These are phyloP conservation scores for Rhododendron ovatum DNA, from an alignment of 148 eudicot species.

Conservation along the genomic window DNA sequence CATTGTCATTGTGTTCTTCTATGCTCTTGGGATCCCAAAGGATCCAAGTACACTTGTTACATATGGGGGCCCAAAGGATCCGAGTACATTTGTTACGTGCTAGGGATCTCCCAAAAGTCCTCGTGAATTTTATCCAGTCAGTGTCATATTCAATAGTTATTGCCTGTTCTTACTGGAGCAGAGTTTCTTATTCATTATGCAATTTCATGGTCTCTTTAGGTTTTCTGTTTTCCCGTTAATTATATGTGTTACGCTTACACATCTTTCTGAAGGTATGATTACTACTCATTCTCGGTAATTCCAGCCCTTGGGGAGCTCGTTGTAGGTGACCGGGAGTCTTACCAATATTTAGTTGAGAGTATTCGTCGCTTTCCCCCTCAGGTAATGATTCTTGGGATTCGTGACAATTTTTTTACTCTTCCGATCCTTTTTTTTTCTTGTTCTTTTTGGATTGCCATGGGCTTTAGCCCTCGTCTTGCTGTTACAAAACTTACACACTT, in stretches of 20 bases:
- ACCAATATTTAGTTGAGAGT: conserved; percentile 93
- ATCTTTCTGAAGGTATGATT: conserved; percentile 73
- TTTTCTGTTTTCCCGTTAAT: background rate
- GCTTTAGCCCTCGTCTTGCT: background rate
- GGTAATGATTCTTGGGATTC: conserved; percentile 34
- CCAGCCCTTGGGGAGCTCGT: conserved; percentile 77
- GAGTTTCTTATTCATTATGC: background rate
- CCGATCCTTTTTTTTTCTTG: background rate
- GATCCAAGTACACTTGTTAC: background rate
- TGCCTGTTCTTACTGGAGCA: background rate
- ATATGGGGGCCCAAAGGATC: background rate
- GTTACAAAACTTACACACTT: background rate
- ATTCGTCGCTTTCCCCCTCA: conserved; percentile 86
- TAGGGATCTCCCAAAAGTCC: background rate
- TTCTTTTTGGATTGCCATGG: background rate
- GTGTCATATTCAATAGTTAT: background rate
- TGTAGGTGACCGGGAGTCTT: conserved; percentile 86
- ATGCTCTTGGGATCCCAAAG: background rate
- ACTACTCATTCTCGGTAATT: conserved; percentile 80
- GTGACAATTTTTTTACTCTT: background rate
- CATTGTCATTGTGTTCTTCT: background rate
- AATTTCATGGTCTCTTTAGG: background rate
- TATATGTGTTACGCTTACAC: background rate
- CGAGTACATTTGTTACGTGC: background rate
- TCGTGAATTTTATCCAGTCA: background rate